Percentiles rank a stretch among this genome's conserved stretches.
These are phyloP conservation scores for Colletotrichum zoysiae DNA, from an alignment of 2,329 filamentous ascomycete genomes.

Conservation along the genomic window DNA sequence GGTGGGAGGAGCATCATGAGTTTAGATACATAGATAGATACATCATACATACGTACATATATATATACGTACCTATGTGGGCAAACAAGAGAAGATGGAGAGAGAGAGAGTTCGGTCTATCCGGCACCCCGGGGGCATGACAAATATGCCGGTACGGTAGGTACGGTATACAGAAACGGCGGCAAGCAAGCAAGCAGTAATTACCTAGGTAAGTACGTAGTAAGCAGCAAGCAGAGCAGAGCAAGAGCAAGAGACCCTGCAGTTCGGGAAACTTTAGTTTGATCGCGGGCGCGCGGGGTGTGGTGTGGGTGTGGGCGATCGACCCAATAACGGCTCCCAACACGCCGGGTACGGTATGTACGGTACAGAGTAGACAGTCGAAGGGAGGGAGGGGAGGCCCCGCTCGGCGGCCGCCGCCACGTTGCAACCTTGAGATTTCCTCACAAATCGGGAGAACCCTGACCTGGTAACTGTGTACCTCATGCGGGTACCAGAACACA, in stretches of 20 bases:
- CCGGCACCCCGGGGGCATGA: background rate
- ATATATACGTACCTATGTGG: no score
- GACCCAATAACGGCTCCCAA: background rate
- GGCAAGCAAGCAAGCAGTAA: background rate
- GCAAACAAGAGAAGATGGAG: background rate
- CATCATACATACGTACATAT: no score
- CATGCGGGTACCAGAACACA: no score
- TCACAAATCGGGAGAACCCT: background rate
- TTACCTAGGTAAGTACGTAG: no score
- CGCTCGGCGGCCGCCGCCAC: conserved; percentile 17
- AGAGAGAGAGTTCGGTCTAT: background rate
- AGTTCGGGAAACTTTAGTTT: background rate
- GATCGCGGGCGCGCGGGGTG: background rate
- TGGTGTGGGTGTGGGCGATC: background rate
- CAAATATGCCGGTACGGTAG: background rate
- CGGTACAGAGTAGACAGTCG: no score
- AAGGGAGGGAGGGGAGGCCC: background rate
- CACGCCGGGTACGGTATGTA: background rate
- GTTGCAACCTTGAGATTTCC: conserved; percentile 3
- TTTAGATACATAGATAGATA: no score
- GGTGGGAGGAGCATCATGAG: no score
- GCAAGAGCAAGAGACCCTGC: background rate
- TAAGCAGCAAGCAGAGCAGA: background rate
- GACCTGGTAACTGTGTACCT: no score
- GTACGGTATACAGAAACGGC: background rate